phyloP scores from a whole-genome alignment of 2,329 filamentous ascomycete species.

The Akanthomyces uredinophilus region DNA sequence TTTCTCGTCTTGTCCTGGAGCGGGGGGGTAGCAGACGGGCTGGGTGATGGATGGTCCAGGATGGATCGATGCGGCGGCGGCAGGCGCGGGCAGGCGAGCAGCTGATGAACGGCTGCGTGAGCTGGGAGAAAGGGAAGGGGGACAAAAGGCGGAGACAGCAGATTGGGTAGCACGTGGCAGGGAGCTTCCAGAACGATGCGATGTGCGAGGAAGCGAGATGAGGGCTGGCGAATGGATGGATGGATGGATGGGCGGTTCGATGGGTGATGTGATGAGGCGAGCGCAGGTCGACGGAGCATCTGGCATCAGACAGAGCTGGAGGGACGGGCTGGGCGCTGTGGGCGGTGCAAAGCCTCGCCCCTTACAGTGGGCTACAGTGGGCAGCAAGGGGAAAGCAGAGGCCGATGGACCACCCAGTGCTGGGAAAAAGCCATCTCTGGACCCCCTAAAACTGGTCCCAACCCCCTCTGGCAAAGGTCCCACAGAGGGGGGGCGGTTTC shows the following conservation, averaged over 20 bases:
- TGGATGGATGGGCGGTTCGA: not conserved
- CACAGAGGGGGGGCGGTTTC: not conserved
- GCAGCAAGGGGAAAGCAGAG: not conserved
- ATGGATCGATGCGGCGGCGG: not conserved
- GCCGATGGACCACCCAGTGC: too few relatives aligned
- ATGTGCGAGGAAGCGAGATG: not conserved
- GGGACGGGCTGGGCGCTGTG: not conserved
- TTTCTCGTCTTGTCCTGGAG: not conserved
- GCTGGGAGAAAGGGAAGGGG: not conserved
- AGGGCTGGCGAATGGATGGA: not conserved
- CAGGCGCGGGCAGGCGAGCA: not conserved
- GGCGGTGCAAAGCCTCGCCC: too few relatives aligned
- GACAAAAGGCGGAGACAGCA: not conserved
- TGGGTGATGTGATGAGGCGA: not conserved
- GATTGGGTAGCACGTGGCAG: conserved; percentile 8
- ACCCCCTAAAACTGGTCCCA: too few relatives aligned
- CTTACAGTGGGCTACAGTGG: not conserved
- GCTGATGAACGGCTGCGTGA: not conserved
- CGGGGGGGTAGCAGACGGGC: not conserved
- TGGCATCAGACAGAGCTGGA: not conserved
- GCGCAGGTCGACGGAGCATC: not conserved
- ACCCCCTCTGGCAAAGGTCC: not conserved
- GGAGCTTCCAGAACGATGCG: conserved; percentile 7
- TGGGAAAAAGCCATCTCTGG: too few relatives aligned
- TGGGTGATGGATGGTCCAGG: not conserved